These are phyloP conservation scores for Cyclanthera cordifolia DNA, from an alignment of 306 rosid genomes.

Conservation along the genomic window DNA sequence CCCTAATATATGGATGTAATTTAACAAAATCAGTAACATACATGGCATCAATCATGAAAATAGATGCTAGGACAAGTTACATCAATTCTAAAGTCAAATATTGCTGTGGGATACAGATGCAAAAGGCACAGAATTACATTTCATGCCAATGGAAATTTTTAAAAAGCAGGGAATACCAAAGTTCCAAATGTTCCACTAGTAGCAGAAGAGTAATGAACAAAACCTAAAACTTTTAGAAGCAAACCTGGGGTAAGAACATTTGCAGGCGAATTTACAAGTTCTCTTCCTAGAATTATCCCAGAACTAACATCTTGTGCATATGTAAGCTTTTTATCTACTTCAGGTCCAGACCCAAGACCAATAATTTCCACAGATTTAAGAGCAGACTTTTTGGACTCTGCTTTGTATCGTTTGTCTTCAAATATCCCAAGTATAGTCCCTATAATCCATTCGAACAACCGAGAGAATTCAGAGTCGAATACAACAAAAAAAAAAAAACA, in stretches of 20 bases:
- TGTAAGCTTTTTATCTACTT: constrained; percentile 75
- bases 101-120: not conserved
- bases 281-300: constrained; percentile 74
- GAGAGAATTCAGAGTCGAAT: constrained; percentile 15
- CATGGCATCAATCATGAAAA: not conserved
- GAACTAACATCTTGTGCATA: constrained; percentile 66
- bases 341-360: constrained; percentile 84
- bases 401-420: constrained; percentile 70
- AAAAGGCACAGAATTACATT: not conserved
- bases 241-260: constrained; percentile 97
- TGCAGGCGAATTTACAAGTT: constrained; percentile 92
- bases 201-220: not conserved
- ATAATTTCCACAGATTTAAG: constrained; percentile 63
- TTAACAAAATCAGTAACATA: constrained; percentile 16
- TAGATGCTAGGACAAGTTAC: not conserved
- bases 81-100: not conserved
- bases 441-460: constrained; percentile 23
- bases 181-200: not conserved
- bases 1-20: constrained; percentile 31
- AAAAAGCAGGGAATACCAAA: not conserved
- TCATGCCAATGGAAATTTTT: not conserved
- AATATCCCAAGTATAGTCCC: constrained; percentile 71
- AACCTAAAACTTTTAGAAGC: not conserved
- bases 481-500: not conserved
- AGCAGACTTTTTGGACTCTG: constrained; percentile 65